Evolutionary conservation across 2,329 filamentous ascomycete genomes (phyloP).

Genomic region (Neophaeococcomyces aloes): DNA sequence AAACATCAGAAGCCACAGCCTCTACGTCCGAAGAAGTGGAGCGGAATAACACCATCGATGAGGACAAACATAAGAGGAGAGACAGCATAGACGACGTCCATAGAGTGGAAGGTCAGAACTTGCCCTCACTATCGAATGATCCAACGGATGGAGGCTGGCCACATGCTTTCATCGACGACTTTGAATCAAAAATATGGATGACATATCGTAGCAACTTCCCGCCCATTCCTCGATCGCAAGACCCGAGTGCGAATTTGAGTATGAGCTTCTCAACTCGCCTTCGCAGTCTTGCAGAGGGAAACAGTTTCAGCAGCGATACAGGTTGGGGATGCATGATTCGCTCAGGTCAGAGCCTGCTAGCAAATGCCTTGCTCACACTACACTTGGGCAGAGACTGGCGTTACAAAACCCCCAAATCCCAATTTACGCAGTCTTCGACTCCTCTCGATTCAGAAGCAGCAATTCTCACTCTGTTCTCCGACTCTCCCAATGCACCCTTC

Average conservation of each 20-base stretch:
- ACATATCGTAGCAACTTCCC: slow-evolving; percentile 86
- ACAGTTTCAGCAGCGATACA: slow-evolving; percentile 81
- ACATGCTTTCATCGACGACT: slow-evolving; percentile 73
- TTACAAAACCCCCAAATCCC: neutral
- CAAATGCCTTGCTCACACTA: slow-evolving; percentile 67
- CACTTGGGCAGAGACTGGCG: slow-evolving; percentile 57
- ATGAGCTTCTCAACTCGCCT: slow-evolving; percentile 79
- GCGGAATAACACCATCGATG: neutral
- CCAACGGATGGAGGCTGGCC: slow-evolving; percentile 57
- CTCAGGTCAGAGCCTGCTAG: slow-evolving; percentile 84
- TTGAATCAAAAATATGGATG: slow-evolving; percentile 90
- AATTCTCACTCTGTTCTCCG: slow-evolving; percentile 73
- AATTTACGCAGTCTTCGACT: neutral
- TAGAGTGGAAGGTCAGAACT: slow-evolving; percentile 15
- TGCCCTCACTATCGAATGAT: slow-evolving; percentile 20
- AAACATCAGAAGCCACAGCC: slow-evolving; percentile 17
- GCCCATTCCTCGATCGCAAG: slow-evolving; percentile 66
- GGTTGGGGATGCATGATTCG: slow-evolving; percentile 99
- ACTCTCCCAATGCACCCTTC: slow-evolving; percentile 75
- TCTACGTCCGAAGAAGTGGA: slow-evolving; percentile 14
- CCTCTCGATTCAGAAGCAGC: slow-evolving; percentile 22
- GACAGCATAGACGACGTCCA: slow-evolving; percentile 20
- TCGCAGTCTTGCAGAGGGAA: slow-evolving; percentile 67
- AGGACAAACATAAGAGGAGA: slow-evolving; percentile 10
- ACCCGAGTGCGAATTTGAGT: slow-evolving; percentile 57